phyloP scores from a whole-genome alignment of 2,329 filamentous ascomycete species.

The Aspergillus uvarum region DNA sequence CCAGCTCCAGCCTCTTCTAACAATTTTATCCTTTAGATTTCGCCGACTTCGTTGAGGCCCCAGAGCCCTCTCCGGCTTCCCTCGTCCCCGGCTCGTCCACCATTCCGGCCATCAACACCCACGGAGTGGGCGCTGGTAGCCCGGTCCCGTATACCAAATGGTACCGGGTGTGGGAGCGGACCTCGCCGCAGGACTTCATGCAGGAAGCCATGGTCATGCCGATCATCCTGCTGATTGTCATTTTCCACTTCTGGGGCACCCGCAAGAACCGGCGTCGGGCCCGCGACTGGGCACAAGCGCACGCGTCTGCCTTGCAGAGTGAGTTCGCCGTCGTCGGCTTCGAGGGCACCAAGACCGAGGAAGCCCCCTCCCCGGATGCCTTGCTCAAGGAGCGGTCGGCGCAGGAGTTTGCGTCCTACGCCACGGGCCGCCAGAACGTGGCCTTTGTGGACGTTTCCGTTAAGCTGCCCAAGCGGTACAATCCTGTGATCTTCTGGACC shows the following conservation, averaged over 20 bases:
- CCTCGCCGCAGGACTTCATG: slow-evolving; percentile 79
- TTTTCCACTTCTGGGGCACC: slow-evolving; percentile 78
- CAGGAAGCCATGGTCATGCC: slow-evolving; percentile 79
- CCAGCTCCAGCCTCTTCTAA: not conserved
- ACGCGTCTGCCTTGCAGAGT: slow-evolving; percentile 68
- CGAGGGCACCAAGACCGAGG: slow-evolving; percentile 50
- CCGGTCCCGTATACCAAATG: slow-evolving; percentile 84
- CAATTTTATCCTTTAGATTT: slow-evolving; percentile 63
- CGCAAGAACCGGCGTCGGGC: slow-evolving; percentile 77
- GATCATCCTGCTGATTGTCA: slow-evolving; percentile 70
- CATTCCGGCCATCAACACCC: slow-evolving; percentile 45
- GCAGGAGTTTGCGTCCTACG: slow-evolving; percentile 83
- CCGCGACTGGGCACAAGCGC: slow-evolving; percentile 73
- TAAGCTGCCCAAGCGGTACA: slow-evolving; percentile 80
- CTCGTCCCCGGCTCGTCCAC: slow-evolving; percentile 44
- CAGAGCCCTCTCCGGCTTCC: slow-evolving; percentile 61
- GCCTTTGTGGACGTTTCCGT: slow-evolving; percentile 87
- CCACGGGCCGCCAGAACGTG: slow-evolving; percentile 86
- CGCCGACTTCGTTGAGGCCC: slow-evolving; percentile 83
- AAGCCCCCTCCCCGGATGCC: slow-evolving; percentile 53
- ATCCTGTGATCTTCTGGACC: slow-evolving; percentile 66
- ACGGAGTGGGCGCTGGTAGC: slow-evolving; percentile 50
- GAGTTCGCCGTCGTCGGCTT: slow-evolving; percentile 92
- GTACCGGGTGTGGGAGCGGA: slow-evolving; percentile 95
- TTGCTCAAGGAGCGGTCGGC: slow-evolving; percentile 82